Evolutionary conservation across 1,284 basidiomycete genomes (phyloP).

Genomic region (Irpex rosettiformis): DNA sequence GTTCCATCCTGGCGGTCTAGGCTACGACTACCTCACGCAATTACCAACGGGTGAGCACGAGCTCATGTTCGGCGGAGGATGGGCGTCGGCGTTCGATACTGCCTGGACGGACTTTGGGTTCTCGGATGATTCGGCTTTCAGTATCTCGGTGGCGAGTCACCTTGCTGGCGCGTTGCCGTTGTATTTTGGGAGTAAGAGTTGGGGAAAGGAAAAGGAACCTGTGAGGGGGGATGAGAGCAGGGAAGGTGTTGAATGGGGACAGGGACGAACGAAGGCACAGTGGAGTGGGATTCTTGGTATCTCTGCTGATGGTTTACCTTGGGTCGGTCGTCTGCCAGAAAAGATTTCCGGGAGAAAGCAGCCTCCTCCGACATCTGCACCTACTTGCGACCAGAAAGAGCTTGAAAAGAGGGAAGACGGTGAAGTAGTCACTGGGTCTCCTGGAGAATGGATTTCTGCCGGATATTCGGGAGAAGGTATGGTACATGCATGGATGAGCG

Average conservation of each 20-base stretch:
- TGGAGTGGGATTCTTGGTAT: slow-evolving; percentile 55
- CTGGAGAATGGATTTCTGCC: slow-evolving; percentile 50
- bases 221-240: slow-evolving; percentile 10
- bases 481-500: slow-evolving; percentile 62
- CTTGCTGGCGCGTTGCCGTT: slow-evolving; percentile 39
- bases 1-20: slow-evolving; percentile 45
- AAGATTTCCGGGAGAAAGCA: slow-evolving; percentile 32
- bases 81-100: slow-evolving; percentile 31
- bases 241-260: slow-evolving; percentile 26
- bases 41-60: slow-evolving; percentile 47
- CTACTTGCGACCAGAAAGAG: slow-evolving; percentile 1
- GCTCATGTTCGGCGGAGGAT: slow-evolving; percentile 62
- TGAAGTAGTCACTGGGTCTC: slow-evolving; percentile 22
- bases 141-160: slow-evolving; percentile 32
- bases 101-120: slow-evolving; percentile 38
- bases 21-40: slow-evolving; percentile 75
- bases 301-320: slow-evolving; percentile 40
- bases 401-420: not conserved
- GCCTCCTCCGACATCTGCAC: slow-evolving; percentile 15
- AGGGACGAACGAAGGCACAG: slow-evolving; percentile 39
- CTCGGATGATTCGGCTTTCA: slow-evolving; percentile 39
- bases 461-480: slow-evolving; percentile 68
- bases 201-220: slow-evolving; percentile 34
- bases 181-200: slow-evolving; percentile 39
- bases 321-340: slow-evolving; percentile 42